Evolutionary conservation across 768 basidiomycete genomes (phyloP), one percentile per base, ranked within the genome.

Genomic region (Tephrocybe sp.): DNA sequence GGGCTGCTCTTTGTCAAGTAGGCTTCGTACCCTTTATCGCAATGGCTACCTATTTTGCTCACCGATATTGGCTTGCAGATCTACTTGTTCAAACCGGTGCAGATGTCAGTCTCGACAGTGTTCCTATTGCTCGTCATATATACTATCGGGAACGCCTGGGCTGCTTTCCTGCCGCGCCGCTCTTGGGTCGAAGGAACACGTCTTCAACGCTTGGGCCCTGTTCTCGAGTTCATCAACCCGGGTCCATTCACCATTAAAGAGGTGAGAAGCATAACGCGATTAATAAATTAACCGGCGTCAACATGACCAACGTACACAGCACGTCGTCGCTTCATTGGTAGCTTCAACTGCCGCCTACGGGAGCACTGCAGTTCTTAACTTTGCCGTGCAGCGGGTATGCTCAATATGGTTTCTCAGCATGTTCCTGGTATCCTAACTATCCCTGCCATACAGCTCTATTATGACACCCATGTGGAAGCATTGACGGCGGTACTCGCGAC

Each of bases 231-330:
- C 49, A 63, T 84, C 56, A 84, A 84, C 51, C 82, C 81, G 11
- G 79, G 79, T 0, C 64, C 69, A n/a, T 84, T 83, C 56, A 60
- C 61, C 5, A 55, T 85, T 46, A 84, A 85, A 55, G 82, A 85
- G 72, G 81, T 80, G 8, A 13, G 69, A 1, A 30, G 15, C 9
- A 15, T 36, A 5, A 42, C 4, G 5, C 15, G 9, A 15, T 25
- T 6, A 38, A 18, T 38, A 18, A 9, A 22, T 39, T 39, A 27
- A 15, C 33, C 4, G n/a, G 19, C 46, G n/a, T n/a, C n/a, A n/a
- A n/a, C n/a, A n/a, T n/a, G n/a, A n/a, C n/a, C n/a, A n/a, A n/a
- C n/a, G n/a, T n/a, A n/a, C 45, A 13, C 49, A 84, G 80, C 83
- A 84, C 56, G 82, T 77, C 19, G 66, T 80, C 19, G 72, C 82